phyloP scores from a whole-genome alignment of 2,329 filamentous ascomycete genomes.

The Magnaporthiopsis poae region DNA sequence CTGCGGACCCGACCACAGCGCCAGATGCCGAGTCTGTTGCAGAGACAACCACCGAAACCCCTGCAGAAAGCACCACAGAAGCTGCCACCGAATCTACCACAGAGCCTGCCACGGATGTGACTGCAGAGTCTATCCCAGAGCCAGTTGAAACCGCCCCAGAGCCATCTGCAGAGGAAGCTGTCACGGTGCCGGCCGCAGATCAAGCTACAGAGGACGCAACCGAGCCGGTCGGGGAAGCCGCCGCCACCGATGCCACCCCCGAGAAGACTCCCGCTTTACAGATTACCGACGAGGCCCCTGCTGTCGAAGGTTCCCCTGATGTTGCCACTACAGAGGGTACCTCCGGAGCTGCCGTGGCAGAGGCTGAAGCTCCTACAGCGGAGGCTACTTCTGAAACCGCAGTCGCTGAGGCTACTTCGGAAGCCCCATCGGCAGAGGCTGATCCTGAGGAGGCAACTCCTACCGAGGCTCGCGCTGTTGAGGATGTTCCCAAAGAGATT shows the following conservation, averaged over 20 bases:
- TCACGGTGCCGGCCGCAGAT: background rate
- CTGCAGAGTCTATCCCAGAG: background rate
- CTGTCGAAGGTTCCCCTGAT: background rate
- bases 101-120: background rate
- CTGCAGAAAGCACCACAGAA: background rate
- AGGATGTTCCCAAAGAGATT: background rate
- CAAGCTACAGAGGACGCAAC: background rate
- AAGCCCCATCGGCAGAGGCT: background rate
- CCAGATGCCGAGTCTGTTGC: background rate
- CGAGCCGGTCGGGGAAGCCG: background rate
- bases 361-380: background rate
- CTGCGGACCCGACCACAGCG: background rate
- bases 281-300: background rate
- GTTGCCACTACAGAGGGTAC: background rate
- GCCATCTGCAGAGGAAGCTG: background rate
- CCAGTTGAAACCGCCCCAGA: background rate
- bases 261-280: background rate
- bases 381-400: background rate
- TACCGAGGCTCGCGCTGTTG: background rate
- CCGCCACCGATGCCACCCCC: background rate
- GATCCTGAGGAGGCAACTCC: background rate
- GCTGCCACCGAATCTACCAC: background rate
- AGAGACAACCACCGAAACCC: slow-evolving; percentile 1
- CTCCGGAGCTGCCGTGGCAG: background rate
- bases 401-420: background rate